Conservation (phyloP, 306 rosid genomes). For the Albizia julibrissin region DNA sequence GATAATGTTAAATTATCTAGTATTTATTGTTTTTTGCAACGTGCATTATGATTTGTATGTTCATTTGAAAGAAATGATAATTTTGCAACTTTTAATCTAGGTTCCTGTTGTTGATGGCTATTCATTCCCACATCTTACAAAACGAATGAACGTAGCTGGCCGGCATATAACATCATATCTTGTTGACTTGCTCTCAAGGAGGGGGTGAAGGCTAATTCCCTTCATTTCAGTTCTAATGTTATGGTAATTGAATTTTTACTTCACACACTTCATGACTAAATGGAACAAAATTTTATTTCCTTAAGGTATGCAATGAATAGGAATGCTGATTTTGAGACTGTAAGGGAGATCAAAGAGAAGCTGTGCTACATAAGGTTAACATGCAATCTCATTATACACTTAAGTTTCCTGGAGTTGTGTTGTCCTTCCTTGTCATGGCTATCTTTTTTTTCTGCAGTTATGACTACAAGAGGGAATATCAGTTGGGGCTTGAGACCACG, state of each 20-base stretch:
- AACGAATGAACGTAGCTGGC: conserved; percentile 99
- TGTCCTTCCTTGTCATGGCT: conserved; percentile 26
- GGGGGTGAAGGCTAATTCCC: conserved; percentile 72
- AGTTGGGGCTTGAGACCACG: conserved; percentile 97
- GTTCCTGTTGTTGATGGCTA: conserved; percentile 99
- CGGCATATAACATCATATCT: conserved; percentile 97
- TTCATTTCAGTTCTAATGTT: conserved; percentile 29
- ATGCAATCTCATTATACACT: conserved; percentile 21
- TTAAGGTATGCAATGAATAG: conserved; percentile 91
- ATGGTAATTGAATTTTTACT: conserved; percentile 19
- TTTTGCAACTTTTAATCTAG: conserved; percentile 46
- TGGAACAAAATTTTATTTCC: conserved; percentile 39
- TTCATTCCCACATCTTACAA: conserved; percentile 96
- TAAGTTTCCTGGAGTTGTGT: conserved; percentile 21
- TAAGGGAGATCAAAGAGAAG: conserved; percentile 98
- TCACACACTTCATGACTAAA: conserved; percentile 29
- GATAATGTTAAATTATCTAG: conserved; percentile 13
- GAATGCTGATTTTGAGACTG: conserved; percentile 96
- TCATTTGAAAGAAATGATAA: conserved; percentile 27
- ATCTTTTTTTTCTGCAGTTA: conserved; percentile 60
- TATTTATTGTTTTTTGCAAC: background rate
- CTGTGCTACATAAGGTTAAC: conserved; percentile 88
- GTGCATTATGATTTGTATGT: background rate
- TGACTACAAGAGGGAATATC: conserved; percentile 99
- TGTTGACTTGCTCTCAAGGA: conserved; percentile 94